Conservation (phyloP, 768 basidiomycete species). For the Trametes sanguinea region DNA sequence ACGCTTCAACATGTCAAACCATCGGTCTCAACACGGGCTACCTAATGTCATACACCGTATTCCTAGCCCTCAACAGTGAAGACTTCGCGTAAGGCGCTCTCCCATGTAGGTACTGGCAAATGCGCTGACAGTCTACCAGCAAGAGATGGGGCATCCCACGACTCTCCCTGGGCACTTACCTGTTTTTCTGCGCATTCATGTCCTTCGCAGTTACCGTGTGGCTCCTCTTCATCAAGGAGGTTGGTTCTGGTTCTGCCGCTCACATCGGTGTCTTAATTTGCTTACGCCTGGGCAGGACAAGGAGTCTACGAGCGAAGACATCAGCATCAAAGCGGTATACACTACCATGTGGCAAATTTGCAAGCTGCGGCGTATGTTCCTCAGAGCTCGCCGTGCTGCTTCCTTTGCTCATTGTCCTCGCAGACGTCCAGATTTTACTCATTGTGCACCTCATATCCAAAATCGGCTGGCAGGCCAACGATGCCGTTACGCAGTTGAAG, state of each 20-base stretch:
- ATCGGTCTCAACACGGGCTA: conserved; percentile 95
- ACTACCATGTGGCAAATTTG: conserved; percentile 94
- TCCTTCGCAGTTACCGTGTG: conserved; percentile 87
- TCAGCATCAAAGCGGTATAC: conserved; percentile 90
- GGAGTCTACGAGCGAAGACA: conserved; percentile 73
- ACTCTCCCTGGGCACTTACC: conserved; percentile 73
- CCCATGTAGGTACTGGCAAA: background rate
- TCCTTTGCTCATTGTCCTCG: background rate
- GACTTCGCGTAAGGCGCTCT: conserved; percentile 69
- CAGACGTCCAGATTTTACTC: conserved; percentile 90
- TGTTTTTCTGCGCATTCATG: conserved; percentile 82
- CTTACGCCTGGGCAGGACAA: conserved; percentile 55
- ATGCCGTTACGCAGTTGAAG: conserved; percentile 87
- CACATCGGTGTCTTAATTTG: background rate
- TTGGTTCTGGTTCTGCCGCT: conserved; percentile 33
- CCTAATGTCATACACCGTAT: conserved; percentile 96
- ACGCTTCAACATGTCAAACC: conserved; percentile 97
- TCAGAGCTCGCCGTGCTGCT: no score
- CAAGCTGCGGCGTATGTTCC: conserved; percentile 79
- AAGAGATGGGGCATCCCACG: conserved; percentile 76
- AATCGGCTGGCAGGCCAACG: conserved; percentile 92
- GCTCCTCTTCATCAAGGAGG: conserved; percentile 92
- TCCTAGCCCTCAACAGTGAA: conserved; percentile 94
- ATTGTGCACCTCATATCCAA: conserved; percentile 89
- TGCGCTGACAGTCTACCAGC: conserved; percentile 38